phyloP scores from a whole-genome alignment of 306 rosid genomes.

The Arachis hypogaea region DNA sequence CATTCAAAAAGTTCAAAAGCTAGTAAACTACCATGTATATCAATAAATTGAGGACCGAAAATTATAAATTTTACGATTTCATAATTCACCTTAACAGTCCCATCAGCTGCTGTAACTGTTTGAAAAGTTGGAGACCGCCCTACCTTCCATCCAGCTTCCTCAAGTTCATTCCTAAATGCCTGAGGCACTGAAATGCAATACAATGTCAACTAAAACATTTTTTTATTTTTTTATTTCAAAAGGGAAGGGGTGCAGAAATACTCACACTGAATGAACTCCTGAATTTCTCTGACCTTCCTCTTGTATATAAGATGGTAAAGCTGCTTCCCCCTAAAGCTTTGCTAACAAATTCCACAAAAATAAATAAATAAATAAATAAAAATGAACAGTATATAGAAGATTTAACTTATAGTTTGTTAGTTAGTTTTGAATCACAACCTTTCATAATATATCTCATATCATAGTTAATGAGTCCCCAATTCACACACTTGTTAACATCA shows the following conservation, averaged over 20 bases:
- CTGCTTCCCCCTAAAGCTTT: constrained; percentile 88
- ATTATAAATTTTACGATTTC: not conserved
- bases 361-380: not conserved
- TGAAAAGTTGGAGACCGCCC: constrained; percentile 82
- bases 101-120: constrained; percentile 80
- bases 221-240: too few species aligned
- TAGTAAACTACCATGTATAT: not conserved
- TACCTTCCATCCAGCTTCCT: constrained; percentile 93
- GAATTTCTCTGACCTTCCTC: constrained; percentile 77
- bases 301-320: constrained; percentile 85
- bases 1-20: constrained; percentile 25
- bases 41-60: constrained; percentile 19
- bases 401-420: too few species aligned
- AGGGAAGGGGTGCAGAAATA: not conserved
- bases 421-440: too few species aligned
- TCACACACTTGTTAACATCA: too few species aligned
- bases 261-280: constrained; percentile 73
- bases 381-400: too few species aligned
- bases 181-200: constrained; percentile 76
- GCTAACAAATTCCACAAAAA: constrained; percentile 46
- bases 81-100: constrained; percentile 77
- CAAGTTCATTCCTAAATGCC: constrained; percentile 80
- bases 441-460: too few species aligned
- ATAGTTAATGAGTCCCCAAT: too few species aligned
- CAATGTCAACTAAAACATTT: constrained; percentile 7